phyloP scores from a whole-genome alignment of 2,329 filamentous ascomycete species.

The Pseudopyricularia cyperi region DNA sequence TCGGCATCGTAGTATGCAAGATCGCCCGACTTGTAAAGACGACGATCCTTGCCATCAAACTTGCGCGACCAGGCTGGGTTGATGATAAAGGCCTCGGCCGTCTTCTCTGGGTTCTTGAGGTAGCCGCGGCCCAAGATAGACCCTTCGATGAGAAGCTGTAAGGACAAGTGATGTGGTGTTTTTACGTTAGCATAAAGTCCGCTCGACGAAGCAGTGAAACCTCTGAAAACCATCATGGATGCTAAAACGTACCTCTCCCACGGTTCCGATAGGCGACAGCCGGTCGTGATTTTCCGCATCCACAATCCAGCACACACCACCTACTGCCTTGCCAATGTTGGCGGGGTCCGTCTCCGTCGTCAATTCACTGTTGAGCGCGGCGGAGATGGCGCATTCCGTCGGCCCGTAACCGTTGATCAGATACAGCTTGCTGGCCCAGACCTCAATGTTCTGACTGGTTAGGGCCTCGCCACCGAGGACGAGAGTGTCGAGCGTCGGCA shows the following conservation, averaged over 20 bases:
- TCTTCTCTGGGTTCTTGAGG: neutral
- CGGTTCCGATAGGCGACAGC: neutral
- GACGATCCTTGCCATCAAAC: slow-evolving; percentile 1
- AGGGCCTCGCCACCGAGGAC: slow-evolving; percentile 16
- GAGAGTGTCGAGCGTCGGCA: slow-evolving; percentile 11
- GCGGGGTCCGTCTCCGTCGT: neutral
- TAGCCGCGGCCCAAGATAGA: neutral
- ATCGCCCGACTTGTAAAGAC: slow-evolving; percentile 4
- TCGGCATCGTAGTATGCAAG: neutral
- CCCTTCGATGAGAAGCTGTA: slow-evolving; percentile 10
- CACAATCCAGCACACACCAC: neutral
- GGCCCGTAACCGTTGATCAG: slow-evolving; percentile 17
- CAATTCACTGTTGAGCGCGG: neutral
- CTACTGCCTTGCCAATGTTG: neutral
- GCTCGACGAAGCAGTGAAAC: too few relatives aligned
- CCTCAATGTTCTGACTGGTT: neutral
- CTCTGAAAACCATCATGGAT: too few relatives aligned
- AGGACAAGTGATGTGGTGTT: too few relatives aligned
- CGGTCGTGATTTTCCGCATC: neutral
- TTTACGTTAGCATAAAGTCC: too few relatives aligned
- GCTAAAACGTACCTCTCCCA: neutral
- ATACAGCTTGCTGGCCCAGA: neutral
- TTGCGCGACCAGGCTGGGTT: neutral
- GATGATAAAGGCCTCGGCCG: neutral
- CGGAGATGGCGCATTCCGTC: slow-evolving; percentile 12